Percentiles rank a stretch among this genome's conserved stretches.
These are phyloP conservation scores for Komagataella populi DNA, from an alignment of 805 yeast genomes.

Conservation along the genomic window DNA sequence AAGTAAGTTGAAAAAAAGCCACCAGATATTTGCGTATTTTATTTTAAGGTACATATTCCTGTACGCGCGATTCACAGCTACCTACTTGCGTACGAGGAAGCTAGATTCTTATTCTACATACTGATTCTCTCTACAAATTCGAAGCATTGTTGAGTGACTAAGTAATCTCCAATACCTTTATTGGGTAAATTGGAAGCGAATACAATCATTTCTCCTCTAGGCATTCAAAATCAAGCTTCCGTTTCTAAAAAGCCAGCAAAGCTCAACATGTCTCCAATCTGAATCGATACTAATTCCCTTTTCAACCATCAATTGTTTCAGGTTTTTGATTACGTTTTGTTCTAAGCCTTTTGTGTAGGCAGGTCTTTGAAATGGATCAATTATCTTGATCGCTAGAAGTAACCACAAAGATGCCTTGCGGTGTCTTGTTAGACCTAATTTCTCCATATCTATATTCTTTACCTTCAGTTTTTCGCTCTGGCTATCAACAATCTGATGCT, in stretches of 20 bases:
- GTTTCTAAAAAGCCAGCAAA: not conserved
- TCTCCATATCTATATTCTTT: constrained; percentile 23
- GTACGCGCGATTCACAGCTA: not conserved
- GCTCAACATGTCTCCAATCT: not conserved
- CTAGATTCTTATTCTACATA: too few species aligned
- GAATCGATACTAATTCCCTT: not conserved
- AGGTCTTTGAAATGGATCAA: constrained; percentile 26
- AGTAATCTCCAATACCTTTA: not conserved
- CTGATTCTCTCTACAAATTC: too few species aligned
- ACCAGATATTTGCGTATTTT: not conserved
- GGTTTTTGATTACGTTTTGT: not conserved
- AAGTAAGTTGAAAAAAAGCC: not conserved
- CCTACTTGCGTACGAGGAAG: not conserved
- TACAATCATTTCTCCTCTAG: not conserved
- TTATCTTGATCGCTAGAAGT: constrained; percentile 58
- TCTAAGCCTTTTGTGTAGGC: not conserved
- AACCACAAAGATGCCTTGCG: constrained; percentile 74
- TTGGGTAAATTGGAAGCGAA: too few species aligned
- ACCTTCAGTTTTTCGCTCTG: constrained; percentile 7
- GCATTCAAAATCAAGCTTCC: not conserved
- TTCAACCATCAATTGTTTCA: not conserved
- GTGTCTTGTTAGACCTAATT: constrained; percentile 41
- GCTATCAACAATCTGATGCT: constrained; percentile 12
- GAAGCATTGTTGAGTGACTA: not conserved
- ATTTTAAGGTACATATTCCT: not conserved